phyloP scores from a whole-genome alignment of 164 flowering plant species.

The Warburgia ugandensis region DNA sequence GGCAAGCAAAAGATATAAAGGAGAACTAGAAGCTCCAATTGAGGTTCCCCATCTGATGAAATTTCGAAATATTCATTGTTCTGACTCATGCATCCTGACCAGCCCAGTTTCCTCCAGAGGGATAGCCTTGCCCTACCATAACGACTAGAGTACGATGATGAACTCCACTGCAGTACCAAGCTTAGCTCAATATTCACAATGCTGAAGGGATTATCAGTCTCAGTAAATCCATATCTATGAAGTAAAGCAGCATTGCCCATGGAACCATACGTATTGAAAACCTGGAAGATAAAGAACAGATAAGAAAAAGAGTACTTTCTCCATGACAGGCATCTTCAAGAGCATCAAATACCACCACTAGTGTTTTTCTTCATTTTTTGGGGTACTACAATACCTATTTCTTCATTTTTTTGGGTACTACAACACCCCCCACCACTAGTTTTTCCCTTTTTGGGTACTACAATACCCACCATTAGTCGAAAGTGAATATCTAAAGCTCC shows the following conservation, averaged over 20 bases:
- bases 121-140: constrained; percentile 56
- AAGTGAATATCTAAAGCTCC: no score
- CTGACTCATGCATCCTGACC: constrained; percentile 51
- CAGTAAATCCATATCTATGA: constrained; percentile 96
- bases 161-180: constrained; percentile 58
- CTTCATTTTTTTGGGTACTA: no score
- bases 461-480: no score
- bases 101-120: constrained; percentile 66
- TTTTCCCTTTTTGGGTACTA: no score
- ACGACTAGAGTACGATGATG: constrained; percentile 45
- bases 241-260: constrained; percentile 93
- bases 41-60: constrained; percentile 68
- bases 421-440: no score
- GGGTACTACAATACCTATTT: no score
- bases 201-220: constrained; percentile 62
- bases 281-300: constrained; percentile 32
- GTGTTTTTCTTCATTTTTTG: not conserved
- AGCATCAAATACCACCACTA: not conserved
- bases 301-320: no score
- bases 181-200: constrained; percentile 77
- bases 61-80: constrained; percentile 83
- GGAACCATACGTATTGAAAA: constrained; percentile 81
- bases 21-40: constrained; percentile 60
- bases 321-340: no score
- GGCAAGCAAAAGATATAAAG: constrained; percentile 53